A percentile compares a stretch with the other conserved stretches of the same genome.
Evolutionary conservation across 2,329 filamentous ascomycete species (phyloP).

Genomic region (Eutypa lata): DNA sequence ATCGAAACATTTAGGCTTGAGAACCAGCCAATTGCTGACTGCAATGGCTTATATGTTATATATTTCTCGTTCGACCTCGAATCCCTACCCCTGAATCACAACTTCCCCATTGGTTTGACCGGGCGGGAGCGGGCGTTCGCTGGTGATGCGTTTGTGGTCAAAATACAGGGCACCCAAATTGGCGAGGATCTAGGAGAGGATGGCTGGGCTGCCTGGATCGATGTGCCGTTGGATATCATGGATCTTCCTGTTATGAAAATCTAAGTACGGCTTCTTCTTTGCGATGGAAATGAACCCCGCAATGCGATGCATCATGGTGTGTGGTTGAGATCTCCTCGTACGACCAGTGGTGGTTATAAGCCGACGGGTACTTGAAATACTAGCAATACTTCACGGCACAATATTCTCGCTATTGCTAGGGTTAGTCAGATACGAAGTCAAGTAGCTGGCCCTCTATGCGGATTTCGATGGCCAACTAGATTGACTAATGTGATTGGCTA

Average conservation of each 20-base stretch:
- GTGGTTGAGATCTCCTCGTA: no score
- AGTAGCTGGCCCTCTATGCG: no score
- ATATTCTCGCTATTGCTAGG: no score
- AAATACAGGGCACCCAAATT: background rate
- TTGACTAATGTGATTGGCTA: no score
- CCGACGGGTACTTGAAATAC: no score
- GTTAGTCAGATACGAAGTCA: no score
- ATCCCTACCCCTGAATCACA: background rate
- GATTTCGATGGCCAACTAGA: no score
- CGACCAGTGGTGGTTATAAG: no score
- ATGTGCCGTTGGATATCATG: background rate
- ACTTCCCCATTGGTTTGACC: slow-evolving; percentile 1
- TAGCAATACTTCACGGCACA: no score
- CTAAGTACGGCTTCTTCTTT: background rate
- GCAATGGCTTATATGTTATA: slow-evolving; percentile 2
- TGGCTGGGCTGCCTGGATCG: background rate
- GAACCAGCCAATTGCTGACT: slow-evolving; percentile 1
- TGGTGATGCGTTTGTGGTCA: slow-evolving; percentile 3
- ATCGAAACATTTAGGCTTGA: slow-evolving; percentile 4
- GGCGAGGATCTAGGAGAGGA: background rate
- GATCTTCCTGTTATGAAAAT: background rate
- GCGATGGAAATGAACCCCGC: no score
- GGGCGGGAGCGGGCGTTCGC: slow-evolving; percentile 1
- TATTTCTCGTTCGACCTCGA: slow-evolving; percentile 5
- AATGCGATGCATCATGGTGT: no score